A percentile compares a stretch with the other conserved stretches of the same genome.
Evolutionary conservation across 495 filamentous ascomycete genomes (phyloP).

Genomic region (Aspergillus leporis): DNA sequence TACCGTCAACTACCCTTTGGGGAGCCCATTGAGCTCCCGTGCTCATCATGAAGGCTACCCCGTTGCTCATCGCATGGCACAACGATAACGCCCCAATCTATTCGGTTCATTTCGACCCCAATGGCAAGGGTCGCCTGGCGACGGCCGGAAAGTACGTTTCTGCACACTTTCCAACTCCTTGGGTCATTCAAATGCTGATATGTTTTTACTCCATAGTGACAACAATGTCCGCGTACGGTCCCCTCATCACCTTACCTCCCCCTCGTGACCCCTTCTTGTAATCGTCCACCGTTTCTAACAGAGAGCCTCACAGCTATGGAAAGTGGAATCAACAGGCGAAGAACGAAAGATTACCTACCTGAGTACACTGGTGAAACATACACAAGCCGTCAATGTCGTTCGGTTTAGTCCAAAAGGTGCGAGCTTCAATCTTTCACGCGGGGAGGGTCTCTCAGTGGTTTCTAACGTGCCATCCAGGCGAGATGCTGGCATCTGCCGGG

Average conservation of each 20-base stretch:
- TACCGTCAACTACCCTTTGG: not conserved
- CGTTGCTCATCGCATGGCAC: constrained; percentile 94
- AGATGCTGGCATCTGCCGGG: constrained; percentile 90
- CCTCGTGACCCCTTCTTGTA: constrained; percentile 4
- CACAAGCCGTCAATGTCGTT: constrained; percentile 97
- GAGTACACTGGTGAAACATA: constrained; percentile 87
- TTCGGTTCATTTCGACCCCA: constrained; percentile 91
- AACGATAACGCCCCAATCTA: constrained; percentile 93
- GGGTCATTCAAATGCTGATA: not conserved
- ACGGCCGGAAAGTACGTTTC: constrained; percentile 71
- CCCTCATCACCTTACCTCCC: constrained; percentile 9
- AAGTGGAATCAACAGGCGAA: constrained; percentile 81
- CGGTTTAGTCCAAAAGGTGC: constrained; percentile 89
- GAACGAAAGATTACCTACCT: constrained; percentile 86
- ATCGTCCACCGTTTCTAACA: constrained; percentile 32
- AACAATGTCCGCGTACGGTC: constrained; percentile 88
- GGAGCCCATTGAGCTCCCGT: constrained; percentile 31
- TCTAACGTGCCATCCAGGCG: constrained; percentile 58
- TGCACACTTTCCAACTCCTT: not conserved
- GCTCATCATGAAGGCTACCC: constrained; percentile 81
- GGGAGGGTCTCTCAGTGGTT: not conserved
- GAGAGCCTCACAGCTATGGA: constrained; percentile 71
- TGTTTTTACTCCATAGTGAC: constrained; percentile 54
- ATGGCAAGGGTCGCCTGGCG: constrained; percentile 89
- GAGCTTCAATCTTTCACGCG: not conserved